phyloP scores from a whole-genome alignment of 2,329 filamentous ascomycete species.

The Monosporascus sp. region DNA sequence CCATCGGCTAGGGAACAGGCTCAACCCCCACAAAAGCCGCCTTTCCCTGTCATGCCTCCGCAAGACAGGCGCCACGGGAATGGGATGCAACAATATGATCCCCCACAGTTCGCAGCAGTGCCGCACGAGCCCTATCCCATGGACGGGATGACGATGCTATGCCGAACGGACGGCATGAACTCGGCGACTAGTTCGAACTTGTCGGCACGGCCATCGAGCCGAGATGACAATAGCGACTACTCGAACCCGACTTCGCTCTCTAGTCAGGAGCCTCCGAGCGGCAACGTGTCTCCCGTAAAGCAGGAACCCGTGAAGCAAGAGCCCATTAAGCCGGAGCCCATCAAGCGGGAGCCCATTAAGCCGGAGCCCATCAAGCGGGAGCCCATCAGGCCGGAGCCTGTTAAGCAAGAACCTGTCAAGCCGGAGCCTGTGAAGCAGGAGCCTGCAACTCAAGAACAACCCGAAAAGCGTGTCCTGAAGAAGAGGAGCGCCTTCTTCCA shows the following conservation, averaged over 20 bases:
- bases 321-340: constrained; percentile 55
- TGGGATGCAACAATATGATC: constrained; percentile 36
- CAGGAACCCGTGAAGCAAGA: constrained; percentile 42
- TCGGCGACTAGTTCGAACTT: constrained; percentile 40
- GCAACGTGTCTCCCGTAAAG: constrained; percentile 70
- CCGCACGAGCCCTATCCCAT: constrained; percentile 91
- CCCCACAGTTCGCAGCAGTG: constrained; percentile 60
- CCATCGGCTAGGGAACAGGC: neutral
- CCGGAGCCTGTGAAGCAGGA: constrained; percentile 59
- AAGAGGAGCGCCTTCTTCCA: constrained; percentile 86
- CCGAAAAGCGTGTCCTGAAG: constrained; percentile 63
- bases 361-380: constrained; percentile 53
- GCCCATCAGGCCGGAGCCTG: constrained; percentile 55
- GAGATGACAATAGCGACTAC: constrained; percentile 85
- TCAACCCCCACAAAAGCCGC: neutral
- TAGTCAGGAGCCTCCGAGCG: constrained; percentile 73
- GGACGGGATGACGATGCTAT: constrained; percentile 97
- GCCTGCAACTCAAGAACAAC: constrained; percentile 40
- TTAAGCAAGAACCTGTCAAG: constrained; percentile 57
- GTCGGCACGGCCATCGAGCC: constrained; percentile 70
- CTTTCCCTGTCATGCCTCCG: constrained; percentile 5
- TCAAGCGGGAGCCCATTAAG: constrained; percentile 53
- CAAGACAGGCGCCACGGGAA: constrained; percentile 21
- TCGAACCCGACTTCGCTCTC: constrained; percentile 86
- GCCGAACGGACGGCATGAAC: constrained; percentile 63